Evolutionary conservation across 305 asterid genomes (phyloP).

Genomic region (Solanum aculeatissimum): DNA sequence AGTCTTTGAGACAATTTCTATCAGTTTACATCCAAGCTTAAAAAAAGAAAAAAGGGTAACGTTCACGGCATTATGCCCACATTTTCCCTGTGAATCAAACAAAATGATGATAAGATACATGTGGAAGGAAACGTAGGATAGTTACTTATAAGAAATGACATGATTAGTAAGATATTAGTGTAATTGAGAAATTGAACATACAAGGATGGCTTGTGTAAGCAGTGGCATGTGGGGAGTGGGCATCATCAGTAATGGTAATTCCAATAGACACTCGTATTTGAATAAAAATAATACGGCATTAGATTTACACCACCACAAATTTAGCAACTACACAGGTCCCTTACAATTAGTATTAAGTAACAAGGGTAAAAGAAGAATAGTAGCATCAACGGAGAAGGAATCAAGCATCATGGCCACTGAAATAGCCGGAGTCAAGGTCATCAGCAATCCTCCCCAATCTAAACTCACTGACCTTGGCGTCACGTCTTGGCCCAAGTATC

Average conservation of each 20-base stretch:
- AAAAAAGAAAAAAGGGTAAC: no score
- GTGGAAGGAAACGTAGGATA: background rate
- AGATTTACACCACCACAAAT: background rate
- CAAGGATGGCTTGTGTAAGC: background rate
- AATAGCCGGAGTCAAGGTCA: constrained; percentile 50
- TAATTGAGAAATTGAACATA: background rate
- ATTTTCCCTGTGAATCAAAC: no score
- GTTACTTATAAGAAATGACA: background rate
- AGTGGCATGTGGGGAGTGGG: background rate
- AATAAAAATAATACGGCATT: background rate
- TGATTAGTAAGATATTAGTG: background rate
- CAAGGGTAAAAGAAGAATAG: background rate
- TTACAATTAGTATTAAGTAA: background rate
- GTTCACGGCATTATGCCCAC: no score
- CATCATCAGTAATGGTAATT: background rate
- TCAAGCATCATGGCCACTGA: constrained; percentile 17
- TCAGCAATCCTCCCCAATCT: constrained; percentile 53
- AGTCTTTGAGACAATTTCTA: no score
- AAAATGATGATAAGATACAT: background rate
- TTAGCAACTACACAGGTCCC: background rate
- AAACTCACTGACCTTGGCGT: constrained; percentile 59
- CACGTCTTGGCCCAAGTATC: constrained; percentile 73
- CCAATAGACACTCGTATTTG: background rate
- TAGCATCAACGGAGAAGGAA: background rate
- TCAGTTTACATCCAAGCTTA: no score